Evolutionary conservation across 345 rosid species (phyloP).

Genomic region (Mercurialis annua): DNA sequence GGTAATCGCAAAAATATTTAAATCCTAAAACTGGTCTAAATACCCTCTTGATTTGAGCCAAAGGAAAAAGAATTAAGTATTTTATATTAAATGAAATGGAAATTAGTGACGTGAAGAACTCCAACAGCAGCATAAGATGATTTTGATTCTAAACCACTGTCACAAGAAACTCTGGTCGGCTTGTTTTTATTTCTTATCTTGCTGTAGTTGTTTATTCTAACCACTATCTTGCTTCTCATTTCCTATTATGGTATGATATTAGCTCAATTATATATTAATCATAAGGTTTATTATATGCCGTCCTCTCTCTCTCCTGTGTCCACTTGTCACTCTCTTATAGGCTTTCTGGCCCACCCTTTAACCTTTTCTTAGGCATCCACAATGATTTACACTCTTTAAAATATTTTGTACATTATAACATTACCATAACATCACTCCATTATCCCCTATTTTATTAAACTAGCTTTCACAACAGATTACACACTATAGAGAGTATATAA

Average conservation of each 20-base stretch:
- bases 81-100: background rate
- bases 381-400: too few relatives aligned
- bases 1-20: too few relatives aligned
- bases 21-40: too few relatives aligned
- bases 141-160: slow-evolving; percentile 24
- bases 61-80: background rate
- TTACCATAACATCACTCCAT: too few relatives aligned
- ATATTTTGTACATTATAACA: too few relatives aligned
- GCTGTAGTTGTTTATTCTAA: background rate
- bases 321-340: slow-evolving; percentile 33
- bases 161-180: slow-evolving; percentile 54
- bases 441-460: background rate
- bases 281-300: slow-evolving; percentile 33
- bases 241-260: slow-evolving; percentile 24
- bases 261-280: slow-evolving; percentile 18
- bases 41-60: background rate
- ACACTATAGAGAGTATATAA: too few relatives aligned
- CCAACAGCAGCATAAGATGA: slow-evolving; percentile 35
- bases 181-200: slow-evolving; percentile 1
- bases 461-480: too few relatives aligned
- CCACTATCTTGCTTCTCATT: background rate
- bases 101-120: slow-evolving; percentile 40
- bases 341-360: slow-evolving; percentile 9
- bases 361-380: background rate
- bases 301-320: slow-evolving; percentile 21